These are phyloP conservation scores for Colletotrichum gloeosporioides DNA, from an alignment of 2,329 filamentous ascomycete species.

Conservation along the genomic window DNA sequence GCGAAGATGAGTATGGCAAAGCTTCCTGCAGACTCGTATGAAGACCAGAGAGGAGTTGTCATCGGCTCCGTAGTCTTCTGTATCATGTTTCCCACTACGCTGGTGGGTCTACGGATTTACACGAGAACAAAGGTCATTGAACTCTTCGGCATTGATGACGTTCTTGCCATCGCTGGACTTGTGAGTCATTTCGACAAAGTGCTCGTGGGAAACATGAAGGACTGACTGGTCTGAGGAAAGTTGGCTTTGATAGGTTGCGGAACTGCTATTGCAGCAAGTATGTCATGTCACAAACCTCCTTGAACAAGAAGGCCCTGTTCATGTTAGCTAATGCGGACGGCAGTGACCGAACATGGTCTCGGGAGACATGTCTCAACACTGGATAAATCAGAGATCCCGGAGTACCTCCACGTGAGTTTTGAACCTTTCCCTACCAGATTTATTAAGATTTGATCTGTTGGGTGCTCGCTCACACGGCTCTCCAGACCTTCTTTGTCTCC, in stretches of 20 bases:
- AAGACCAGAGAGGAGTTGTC: slow-evolving; percentile 18
- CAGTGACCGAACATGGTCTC: slow-evolving; percentile 20
- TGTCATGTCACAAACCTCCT: neutral
- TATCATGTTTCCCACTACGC: slow-evolving; percentile 18
- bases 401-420: slow-evolving; percentile 21
- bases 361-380: slow-evolving; percentile 19
- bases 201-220: too few relatives aligned
- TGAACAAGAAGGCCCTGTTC: neutral
- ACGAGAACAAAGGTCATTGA: slow-evolving; percentile 28
- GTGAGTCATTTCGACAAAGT: slow-evolving; percentile 14
- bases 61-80: slow-evolving; percentile 24
- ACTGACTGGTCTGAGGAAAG: neutral
- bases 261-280: slow-evolving; percentile 2
- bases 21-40: neutral
- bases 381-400: neutral
- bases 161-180: slow-evolving; percentile 26
- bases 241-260: slow-evolving; percentile 3
- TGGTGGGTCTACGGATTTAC: slow-evolving; percentile 27
- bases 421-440: neutral
- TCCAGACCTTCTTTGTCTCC: slow-evolving; percentile 33
- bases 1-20: neutral
- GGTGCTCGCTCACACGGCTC: neutral
- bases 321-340: neutral
- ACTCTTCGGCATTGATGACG: slow-evolving; percentile 30
- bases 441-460: neutral